phyloP scores from a whole-genome alignment of 768 basidiomycete species.

The Kwoniella dejecticola region DNA sequence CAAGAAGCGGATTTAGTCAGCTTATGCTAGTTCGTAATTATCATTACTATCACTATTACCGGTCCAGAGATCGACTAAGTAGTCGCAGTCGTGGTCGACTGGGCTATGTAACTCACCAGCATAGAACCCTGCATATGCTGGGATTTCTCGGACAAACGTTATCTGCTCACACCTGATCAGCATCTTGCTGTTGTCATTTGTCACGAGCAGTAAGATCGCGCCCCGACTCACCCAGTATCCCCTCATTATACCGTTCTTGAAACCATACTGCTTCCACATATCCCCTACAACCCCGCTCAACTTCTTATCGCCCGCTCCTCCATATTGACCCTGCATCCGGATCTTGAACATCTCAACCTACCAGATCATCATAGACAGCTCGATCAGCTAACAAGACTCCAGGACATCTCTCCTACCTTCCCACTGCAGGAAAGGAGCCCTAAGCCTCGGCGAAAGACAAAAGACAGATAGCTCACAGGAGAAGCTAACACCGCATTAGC shows the following conservation, averaged over 20 bases:
- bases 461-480: slow-evolving; percentile 64
- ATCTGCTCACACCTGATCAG: no score
- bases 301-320: slow-evolving; percentile 73
- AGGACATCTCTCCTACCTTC: no score
- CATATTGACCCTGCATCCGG: slow-evolving; percentile 93
- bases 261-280: slow-evolving; percentile 85
- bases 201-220: neutral
- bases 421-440: no score
- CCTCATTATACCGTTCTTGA: slow-evolving; percentile 86
- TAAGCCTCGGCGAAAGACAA: slow-evolving; percentile 45
- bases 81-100: no score
- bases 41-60: no score
- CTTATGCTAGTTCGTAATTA: no score
- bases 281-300: slow-evolving; percentile 71
- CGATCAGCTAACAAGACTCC: no score
- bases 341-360: slow-evolving; percentile 91
- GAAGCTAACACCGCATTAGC: slow-evolving; percentile 86
- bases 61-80: no score
- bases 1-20: no score
- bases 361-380: no score
- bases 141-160: slow-evolving; percentile 89
- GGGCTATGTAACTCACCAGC: slow-evolving; percentile 57
- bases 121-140: slow-evolving; percentile 84
- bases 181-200: no score
- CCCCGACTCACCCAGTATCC: slow-evolving; percentile 79